A percentile compares a stretch with the other conserved stretches of the same genome.
Conservation (phyloP, 441 rosid species). For the Eugenia klotzschiana region DNA sequence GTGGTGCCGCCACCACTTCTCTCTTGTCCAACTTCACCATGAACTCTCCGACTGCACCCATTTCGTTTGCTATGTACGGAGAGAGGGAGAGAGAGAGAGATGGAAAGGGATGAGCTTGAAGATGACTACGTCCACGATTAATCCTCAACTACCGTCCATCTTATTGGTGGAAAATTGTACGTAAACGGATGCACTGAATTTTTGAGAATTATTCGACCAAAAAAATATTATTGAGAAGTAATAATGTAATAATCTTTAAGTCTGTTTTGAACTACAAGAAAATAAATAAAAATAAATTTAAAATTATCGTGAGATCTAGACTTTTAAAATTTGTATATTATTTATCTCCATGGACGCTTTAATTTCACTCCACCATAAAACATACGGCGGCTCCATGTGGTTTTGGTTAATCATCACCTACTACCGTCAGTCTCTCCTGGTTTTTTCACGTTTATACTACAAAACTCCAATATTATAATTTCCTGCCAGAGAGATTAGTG, state of each 20-base stretch:
- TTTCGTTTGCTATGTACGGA: not conserved
- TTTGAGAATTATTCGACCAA: too few relatives aligned
- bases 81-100: not conserved
- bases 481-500: not conserved
- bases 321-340: not conserved
- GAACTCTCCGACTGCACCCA: slow-evolving; percentile 21
- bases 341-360: not conserved
- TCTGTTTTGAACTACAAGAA: too few relatives aligned
- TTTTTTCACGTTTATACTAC: not conserved
- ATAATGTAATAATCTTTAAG: too few relatives aligned
- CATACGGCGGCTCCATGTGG: not conserved
- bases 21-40: slow-evolving; percentile 25
- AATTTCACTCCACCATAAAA: not conserved
- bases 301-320: too few relatives aligned
- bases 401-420: not conserved
- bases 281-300: too few relatives aligned
- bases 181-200: not conserved
- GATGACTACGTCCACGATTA: not conserved
- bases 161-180: not conserved
- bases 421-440: not conserved
- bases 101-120: not conserved
- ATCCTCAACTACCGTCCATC: not conserved
- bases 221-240: too few relatives aligned
- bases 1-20: slow-evolving; percentile 46
- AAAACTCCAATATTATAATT: not conserved